Evolutionary conservation across 2,329 filamentous ascomycete genomes (phyloP).

Genomic region (Scytalidium lignicola): DNA sequence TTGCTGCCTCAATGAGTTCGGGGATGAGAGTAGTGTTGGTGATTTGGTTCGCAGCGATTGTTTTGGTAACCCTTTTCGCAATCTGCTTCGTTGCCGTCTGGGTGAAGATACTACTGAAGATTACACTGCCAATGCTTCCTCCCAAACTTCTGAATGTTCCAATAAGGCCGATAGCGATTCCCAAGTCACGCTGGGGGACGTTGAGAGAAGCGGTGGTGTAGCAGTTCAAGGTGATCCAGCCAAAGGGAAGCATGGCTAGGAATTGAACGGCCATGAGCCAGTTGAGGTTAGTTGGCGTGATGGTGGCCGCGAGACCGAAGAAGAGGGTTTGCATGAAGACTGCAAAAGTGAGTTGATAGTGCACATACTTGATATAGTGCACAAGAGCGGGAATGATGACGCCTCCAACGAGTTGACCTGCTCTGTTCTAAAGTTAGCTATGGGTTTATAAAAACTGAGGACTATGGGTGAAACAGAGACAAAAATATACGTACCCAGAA

Average conservation of each 20-base stretch:
- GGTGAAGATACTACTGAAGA: conserved; percentile 31
- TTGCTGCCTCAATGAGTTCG: conserved; percentile 20
- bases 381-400: conserved; percentile 10
- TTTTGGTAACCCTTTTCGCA: conserved; percentile 4
- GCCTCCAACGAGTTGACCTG: conserved; percentile 12
- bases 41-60: conserved; percentile 15
- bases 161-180: conserved; percentile 39
- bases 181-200: conserved; percentile 41
- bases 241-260: conserved; percentile 25
- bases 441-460: too few relatives aligned
- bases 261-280: conserved; percentile 25
- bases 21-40: conserved; percentile 13
- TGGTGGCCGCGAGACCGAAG: conserved; percentile 11
- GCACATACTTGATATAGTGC: conserved; percentile 31
- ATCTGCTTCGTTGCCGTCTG: conserved; percentile 10
- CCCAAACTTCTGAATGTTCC: conserved; percentile 40
- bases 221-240: conserved; percentile 31
- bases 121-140: conserved; percentile 32
- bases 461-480: background rate
- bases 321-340: conserved; percentile 24
- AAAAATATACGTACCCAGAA: conserved; percentile 4
- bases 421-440: background rate
- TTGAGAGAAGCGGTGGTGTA: conserved; percentile 40
- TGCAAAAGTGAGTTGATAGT: conserved; percentile 30
- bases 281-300: conserved; percentile 10